Percentiles rank a stretch among this genome's conserved stretches.
Evolutionary conservation across 192 early-diverging fungal genomes (phyloP).

Genomic region (Coemansia javaensis): DNA sequence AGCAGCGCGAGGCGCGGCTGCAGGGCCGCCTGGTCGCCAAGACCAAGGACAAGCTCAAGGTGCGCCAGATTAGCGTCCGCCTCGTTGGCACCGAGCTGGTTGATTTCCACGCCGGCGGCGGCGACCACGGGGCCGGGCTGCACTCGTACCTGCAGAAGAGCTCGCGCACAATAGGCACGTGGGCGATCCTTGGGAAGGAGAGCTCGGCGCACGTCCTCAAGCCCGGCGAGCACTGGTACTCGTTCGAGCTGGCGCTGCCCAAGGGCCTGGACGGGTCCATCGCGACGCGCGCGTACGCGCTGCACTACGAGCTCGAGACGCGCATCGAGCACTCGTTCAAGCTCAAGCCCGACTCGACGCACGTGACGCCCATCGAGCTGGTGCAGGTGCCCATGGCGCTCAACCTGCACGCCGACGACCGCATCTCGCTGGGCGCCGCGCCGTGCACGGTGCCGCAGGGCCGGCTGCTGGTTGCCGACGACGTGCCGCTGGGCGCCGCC

Average conservation of each 20-base stretch:
- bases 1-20: slow-evolving; percentile 20
- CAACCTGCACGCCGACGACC: slow-evolving; percentile 38
- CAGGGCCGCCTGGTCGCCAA: slow-evolving; percentile 22
- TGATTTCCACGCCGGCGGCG: slow-evolving; percentile 13
- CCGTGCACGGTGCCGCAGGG: background rate
- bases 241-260: slow-evolving; percentile 34
- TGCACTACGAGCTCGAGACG: slow-evolving; percentile 31
- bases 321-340: slow-evolving; percentile 34
- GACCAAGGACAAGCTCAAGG: slow-evolving; percentile 28
- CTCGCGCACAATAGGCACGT: slow-evolving; percentile 17
- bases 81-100: slow-evolving; percentile 33
- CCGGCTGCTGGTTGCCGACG: background rate
- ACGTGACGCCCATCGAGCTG: slow-evolving; percentile 9
- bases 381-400: slow-evolving; percentile 35
- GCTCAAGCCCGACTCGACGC: slow-evolving; percentile 24
- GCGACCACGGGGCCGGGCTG: background rate
- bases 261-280: slow-evolving; percentile 26
- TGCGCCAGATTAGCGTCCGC: slow-evolving; percentile 30
- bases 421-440: slow-evolving; percentile 20
- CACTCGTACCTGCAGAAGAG: slow-evolving; percentile 35
- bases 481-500: slow-evolving; percentile 28
- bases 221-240: slow-evolving; percentile 32
- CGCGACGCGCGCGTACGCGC: slow-evolving; percentile 13
- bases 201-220: slow-evolving; percentile 13
- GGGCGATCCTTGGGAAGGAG: slow-evolving; percentile 19